phyloP scores from a whole-genome alignment of 352 stramenopile species.

The Aphanomyces euteiches region DNA sequence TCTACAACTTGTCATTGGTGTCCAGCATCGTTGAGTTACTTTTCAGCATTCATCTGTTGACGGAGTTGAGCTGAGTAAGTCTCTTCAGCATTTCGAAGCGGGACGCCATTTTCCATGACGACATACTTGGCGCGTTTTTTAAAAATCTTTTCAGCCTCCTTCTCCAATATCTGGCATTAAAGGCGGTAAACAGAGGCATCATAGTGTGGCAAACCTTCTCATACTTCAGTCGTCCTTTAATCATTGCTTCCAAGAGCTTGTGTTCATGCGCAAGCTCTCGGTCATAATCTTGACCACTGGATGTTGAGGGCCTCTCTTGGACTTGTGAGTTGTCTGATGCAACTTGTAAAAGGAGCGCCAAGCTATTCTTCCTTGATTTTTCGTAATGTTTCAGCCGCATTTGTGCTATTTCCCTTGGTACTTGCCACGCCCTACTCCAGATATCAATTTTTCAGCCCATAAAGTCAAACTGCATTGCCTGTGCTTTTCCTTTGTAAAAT shows the following conservation, averaged over 20 bases:
- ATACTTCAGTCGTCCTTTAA: conserved; percentile 22
- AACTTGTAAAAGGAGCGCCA: conserved; percentile 26
- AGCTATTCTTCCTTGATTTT: conserved; percentile 6
- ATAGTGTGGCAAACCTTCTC: conserved; percentile 10
- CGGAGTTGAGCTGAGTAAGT: background rate
- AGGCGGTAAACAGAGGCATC: too few relatives aligned
- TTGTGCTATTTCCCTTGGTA: conserved; percentile 10
- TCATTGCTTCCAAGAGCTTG: conserved; percentile 27
- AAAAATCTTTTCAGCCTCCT: conserved; percentile 9
- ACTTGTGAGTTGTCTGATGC: background rate
- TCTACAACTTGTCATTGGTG: background rate
- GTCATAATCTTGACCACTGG: background rate
- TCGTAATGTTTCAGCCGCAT: conserved; percentile 28
- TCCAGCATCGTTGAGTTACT: background rate
- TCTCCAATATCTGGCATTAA: conserved; percentile 19
- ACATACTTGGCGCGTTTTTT: conserved; percentile 21
- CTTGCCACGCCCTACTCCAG: conserved; percentile 14
- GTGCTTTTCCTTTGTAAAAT: conserved; percentile 24
- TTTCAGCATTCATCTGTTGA: conserved; percentile 21
- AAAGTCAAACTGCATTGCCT: background rate
- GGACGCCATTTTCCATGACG: conserved; percentile 21
- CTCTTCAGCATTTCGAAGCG: background rate
- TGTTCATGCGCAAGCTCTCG: conserved; percentile 23
- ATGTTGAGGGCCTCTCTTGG: background rate
- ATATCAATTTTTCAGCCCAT: background rate